Base-by-base conservation (phyloP, 2,329 filamentous ascomycete genomes). In the Pseudogymnoascus sp. region DNA sequence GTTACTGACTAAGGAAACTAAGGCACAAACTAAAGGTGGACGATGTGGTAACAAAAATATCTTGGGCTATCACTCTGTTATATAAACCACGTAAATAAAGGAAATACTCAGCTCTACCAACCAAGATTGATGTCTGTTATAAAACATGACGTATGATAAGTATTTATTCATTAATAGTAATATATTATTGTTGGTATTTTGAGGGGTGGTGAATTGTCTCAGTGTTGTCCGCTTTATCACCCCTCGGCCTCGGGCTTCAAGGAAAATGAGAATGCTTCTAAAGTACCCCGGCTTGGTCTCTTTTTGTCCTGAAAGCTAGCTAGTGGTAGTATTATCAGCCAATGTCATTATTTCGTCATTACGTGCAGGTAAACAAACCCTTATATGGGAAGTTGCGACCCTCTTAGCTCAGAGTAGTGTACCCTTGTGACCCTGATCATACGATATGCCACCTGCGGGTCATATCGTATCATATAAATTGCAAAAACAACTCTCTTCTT, bases 1-100 rank as follows among this genome's bases (percentile, higher is more conserved):
- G 72, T 73, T 31, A 55, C 23, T 6, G n/a, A 16, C n/a, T 4
- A 31, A 6, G 25, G 16, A 31, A 18, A 31, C 43, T 8, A 41
- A 43, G 8, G 40, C 1, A 4, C 8, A 43, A 21, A 21, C 4
- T 43, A 43, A 12, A 12, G 5, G 18, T 43, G 9, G 12, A 21
- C 11, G 11, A 12, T 21, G 40, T 21, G 40, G 18, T 43, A 21
- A 6, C 9, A 21, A 12, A 18, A 11, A 9, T 40, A 25, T 14
- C 5, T 45, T 25, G 21, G 21, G 25, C 25, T 25, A 21, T 45
- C 21, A 45, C 21, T 25, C 23, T 23, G 21, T 45, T 45, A 52
- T 52, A 52, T 52, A 31, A 25, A 49, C 1, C 14, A 45, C 6
- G 5, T 28, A 7, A 12, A 52, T 31, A 2, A 52, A 52, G 16